These are phyloP conservation scores for Ceratobasidium sp. DNA, from an alignment of 1,284 basidiomycete species.

Conservation along the genomic window DNA sequence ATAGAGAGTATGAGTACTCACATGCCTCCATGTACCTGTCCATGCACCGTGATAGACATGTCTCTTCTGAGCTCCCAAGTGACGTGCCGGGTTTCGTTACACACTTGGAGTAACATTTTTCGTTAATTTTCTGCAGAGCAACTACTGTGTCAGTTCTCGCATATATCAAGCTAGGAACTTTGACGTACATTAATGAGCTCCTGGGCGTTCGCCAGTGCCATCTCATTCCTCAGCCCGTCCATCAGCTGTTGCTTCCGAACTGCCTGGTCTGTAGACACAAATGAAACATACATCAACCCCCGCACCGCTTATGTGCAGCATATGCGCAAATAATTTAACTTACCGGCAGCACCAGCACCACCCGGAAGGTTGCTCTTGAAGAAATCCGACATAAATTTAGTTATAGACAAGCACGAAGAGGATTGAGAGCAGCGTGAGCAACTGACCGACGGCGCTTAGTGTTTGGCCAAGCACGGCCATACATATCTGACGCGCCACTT, in stretches of 20 bases:
- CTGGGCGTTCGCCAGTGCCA: constrained; percentile 81
- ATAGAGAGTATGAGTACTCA: constrained; percentile 61
- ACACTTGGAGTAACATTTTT: constrained; percentile 83
- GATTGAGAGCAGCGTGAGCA: neutral
- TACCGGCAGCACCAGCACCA: constrained; percentile 8
- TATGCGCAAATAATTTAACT: neutral
- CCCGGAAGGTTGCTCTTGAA: constrained; percentile 32
- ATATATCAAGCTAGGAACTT: neutral
- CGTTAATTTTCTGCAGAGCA: constrained; percentile 59
- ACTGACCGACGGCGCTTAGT: constrained; percentile 20
- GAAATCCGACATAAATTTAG: constrained; percentile 40
- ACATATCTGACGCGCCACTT: constrained; percentile 30
- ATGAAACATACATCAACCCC: too few species aligned
- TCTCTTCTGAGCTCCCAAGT: constrained; percentile 81
- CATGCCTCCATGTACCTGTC: constrained; percentile 88
- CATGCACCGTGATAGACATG: constrained; percentile 79
- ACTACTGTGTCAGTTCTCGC: neutral
- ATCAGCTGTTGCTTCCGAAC: constrained; percentile 79
- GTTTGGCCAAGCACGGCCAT: constrained; percentile 8
- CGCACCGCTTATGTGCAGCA: too few species aligned
- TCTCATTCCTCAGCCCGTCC: constrained; percentile 75
- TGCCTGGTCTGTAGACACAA: constrained; percentile 65
- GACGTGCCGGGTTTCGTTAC: constrained; percentile 81
- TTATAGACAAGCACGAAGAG: neutral
- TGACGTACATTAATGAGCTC: constrained; percentile 80